Evolutionary conservation across 768 basidiomycete genomes (phyloP).

Genomic region (Phallus indusiatus): DNA sequence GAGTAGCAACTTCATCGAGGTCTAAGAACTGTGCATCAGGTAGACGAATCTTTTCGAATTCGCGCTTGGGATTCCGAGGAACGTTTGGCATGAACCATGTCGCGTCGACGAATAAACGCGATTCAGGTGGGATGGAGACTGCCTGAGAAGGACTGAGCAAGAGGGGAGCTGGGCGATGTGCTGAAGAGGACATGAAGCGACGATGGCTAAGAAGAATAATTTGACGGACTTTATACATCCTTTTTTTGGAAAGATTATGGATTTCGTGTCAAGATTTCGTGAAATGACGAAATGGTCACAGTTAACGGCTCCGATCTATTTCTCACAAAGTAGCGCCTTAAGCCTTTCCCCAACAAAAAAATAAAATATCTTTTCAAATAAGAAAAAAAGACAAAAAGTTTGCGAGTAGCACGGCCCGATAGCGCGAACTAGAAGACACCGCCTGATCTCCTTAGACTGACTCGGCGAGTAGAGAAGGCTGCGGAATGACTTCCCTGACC

Average conservation of each 20-base stretch:
- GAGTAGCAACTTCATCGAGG: slow-evolving; percentile 67
- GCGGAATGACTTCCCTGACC: slow-evolving; percentile 12
- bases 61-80: slow-evolving; percentile 55
- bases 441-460: slow-evolving; percentile 10
- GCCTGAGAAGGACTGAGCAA: slow-evolving; percentile 5
- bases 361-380: no score
- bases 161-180: background rate
- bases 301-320: no score
- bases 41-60: slow-evolving; percentile 59
- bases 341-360: background rate
- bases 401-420: slow-evolving; percentile 5
- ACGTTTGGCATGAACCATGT: slow-evolving; percentile 95
- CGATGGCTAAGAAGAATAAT: background rate
- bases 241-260: background rate
- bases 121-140: background rate
- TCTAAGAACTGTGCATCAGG: slow-evolving; percentile 69
- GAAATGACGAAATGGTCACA: no score
- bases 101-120: slow-evolving; percentile 47
- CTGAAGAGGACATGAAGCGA: background rate
- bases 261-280: no score
- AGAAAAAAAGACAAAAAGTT: slow-evolving; percentile 1
- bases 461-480: slow-evolving; percentile 3
- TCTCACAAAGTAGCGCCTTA: no score
- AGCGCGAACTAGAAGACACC: slow-evolving; percentile 8
- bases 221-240: background rate